Conservation (phyloP, 306 rosid genomes). For the Lagenaria siceraria region DNA sequence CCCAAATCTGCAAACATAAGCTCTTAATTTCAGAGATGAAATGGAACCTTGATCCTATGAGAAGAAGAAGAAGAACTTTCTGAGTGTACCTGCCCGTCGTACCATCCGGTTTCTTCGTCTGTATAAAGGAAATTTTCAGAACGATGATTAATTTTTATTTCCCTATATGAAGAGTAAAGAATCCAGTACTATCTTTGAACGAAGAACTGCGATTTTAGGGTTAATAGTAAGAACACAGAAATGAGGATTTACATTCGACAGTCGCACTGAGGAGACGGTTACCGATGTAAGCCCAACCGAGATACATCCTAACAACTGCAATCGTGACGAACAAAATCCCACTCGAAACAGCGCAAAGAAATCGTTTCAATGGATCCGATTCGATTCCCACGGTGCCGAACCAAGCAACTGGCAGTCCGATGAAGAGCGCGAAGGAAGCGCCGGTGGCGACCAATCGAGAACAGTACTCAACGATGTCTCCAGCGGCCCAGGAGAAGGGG, state of each 20-base stretch:
- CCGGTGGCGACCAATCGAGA: slow-evolving; percentile 62
- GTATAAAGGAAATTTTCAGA: slow-evolving; percentile 14
- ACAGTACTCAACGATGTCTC: slow-evolving; percentile 44
- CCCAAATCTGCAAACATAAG: slow-evolving; percentile 59
- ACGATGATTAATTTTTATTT: neutral
- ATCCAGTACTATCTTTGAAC: neutral
- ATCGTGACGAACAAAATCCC: slow-evolving; percentile 56
- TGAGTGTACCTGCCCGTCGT: slow-evolving; percentile 72
- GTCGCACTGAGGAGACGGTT: slow-evolving; percentile 94
- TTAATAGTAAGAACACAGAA: neutral
- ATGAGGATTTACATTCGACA: slow-evolving; percentile 52
- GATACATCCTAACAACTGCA: slow-evolving; percentile 79
- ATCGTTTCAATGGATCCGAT: slow-evolving; percentile 47
- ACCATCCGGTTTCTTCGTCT: slow-evolving; percentile 99
- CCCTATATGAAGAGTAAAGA: neutral
- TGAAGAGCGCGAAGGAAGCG: slow-evolving; percentile 46
- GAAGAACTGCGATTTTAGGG: neutral
- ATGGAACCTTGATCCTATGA: neutral
- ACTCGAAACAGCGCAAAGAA: slow-evolving; percentile 50
- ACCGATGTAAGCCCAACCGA: slow-evolving; percentile 96
- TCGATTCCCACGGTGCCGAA: slow-evolving; percentile 63
- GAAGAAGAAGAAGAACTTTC: neutral
- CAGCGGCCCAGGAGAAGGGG: slow-evolving; percentile 87
- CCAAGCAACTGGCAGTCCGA: slow-evolving; percentile 82
- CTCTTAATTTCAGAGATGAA: neutral